These are phyloP conservation scores for Fraxinus floribunda DNA, from an alignment of 305 asterid genomes.

Conservation along the genomic window DNA sequence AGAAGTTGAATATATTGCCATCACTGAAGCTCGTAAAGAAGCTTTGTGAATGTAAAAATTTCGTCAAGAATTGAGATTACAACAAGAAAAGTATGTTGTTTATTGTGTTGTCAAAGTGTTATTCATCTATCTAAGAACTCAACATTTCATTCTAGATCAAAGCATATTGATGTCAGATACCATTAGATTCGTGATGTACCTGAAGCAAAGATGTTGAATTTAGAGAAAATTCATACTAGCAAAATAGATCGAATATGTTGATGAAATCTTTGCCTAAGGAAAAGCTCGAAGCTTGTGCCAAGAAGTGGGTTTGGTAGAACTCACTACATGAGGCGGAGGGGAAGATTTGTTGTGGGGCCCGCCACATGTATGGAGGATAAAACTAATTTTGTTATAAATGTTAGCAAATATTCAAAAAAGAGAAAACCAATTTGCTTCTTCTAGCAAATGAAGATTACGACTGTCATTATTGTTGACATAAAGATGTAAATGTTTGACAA, in stretches of 20 bases:
- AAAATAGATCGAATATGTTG: background rate
- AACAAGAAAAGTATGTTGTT: background rate
- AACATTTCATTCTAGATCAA: background rate
- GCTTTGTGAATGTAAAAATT: background rate
- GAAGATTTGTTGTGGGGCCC: background rate
- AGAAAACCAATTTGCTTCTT: background rate
- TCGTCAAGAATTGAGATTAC: background rate
- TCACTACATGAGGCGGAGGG: background rate
- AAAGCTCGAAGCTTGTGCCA: background rate
- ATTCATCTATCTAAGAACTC: background rate
- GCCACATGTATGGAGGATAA: background rate
- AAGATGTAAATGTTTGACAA: background rate
- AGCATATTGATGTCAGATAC: background rate
- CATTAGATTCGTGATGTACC: background rate
- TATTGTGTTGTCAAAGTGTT: background rate
- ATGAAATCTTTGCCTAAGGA: background rate
- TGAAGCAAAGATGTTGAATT: background rate
- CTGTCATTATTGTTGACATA: background rate
- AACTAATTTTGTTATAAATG: background rate
- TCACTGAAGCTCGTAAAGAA: background rate
- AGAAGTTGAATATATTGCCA: background rate
- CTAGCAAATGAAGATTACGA: background rate
- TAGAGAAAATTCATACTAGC: background rate
- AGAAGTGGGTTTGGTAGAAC: background rate
- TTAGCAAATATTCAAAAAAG: background rate